These are phyloP conservation scores for Solioccasus polychromus DNA, from an alignment of 768 basidiomycete species.

Conservation along the genomic window DNA sequence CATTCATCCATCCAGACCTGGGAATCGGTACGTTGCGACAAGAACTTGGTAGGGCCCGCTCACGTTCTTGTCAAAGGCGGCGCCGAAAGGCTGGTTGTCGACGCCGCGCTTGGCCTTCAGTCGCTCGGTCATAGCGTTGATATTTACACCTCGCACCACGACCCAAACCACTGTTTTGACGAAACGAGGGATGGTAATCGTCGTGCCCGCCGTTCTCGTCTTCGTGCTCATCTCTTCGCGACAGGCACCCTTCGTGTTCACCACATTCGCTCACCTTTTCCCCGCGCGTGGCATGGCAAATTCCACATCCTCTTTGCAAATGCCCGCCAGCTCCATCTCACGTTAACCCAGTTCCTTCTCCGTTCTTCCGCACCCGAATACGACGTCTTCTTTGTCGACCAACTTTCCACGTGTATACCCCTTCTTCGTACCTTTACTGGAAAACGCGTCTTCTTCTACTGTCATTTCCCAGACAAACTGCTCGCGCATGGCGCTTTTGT, in stretches of 20 bases:
- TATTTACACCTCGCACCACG: slow-evolving; percentile 92
- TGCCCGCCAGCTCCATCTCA: slow-evolving; percentile 82
- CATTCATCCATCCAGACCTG: slow-evolving; percentile 92
- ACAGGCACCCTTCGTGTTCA: slow-evolving; percentile 82
- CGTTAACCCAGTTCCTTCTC: slow-evolving; percentile 51
- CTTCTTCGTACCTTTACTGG: slow-evolving; percentile 63
- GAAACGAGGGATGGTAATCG: slow-evolving; percentile 85
- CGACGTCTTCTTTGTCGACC: slow-evolving; percentile 94
- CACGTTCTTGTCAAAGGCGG: too few relatives aligned
- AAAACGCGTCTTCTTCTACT: slow-evolving; percentile 93
- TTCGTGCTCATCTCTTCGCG: neutral
- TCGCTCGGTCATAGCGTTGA: slow-evolving; percentile 79
- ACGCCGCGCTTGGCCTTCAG: slow-evolving; percentile 89
- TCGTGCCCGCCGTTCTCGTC: neutral
- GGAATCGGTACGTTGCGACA: slow-evolving; percentile 68
- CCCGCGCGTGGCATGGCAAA: slow-evolving; percentile 73
- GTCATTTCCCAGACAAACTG: slow-evolving; percentile 96
- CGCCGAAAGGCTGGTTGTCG: slow-evolving; percentile 92
- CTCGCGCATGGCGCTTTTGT: slow-evolving; percentile 67
- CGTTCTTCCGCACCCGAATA: slow-evolving; percentile 41
- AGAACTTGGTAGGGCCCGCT: too few relatives aligned
- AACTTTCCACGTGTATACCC: slow-evolving; percentile 89
- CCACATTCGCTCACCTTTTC: slow-evolving; percentile 70
- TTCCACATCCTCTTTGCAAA: slow-evolving; percentile 91
- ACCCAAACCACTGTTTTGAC: slow-evolving; percentile 84